Percentiles rank a stretch among this genome's conserved stretches.
Conservation (phyloP, 768 basidiomycete species). For the Hypsizygus marmoreus region DNA sequence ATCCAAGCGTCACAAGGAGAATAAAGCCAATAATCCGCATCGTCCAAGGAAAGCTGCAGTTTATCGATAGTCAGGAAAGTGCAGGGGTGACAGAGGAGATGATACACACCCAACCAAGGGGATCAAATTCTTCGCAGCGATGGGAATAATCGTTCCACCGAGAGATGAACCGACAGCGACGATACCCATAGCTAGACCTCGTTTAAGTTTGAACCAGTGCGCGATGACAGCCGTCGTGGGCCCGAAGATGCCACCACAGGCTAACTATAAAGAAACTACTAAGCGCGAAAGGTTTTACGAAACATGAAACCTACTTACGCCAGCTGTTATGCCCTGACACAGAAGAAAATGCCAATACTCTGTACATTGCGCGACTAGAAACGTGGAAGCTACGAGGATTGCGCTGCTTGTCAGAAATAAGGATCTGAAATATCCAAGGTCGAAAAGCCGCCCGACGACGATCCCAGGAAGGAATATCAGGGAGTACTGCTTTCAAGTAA, state of each 20-base stretch:
- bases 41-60: conserved; percentile 74
- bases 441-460: conserved; percentile 67
- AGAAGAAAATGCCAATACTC: conserved; percentile 79
- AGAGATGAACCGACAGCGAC: conserved; percentile 66
- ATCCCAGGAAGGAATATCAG: conserved; percentile 65
- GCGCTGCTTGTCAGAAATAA: conserved; percentile 50
- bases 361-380: conserved; percentile 72
- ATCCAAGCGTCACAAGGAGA: conserved; percentile 48
- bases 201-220: conserved; percentile 72
- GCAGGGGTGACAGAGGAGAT: too few species aligned
- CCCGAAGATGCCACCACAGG: conserved; percentile 62
- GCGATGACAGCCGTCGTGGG: conserved; percentile 60
- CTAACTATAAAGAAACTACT: conserved; percentile 31
- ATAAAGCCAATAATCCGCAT: conserved; percentile 72
- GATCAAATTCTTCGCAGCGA: conserved; percentile 57
- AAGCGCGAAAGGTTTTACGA: conserved; percentile 1
- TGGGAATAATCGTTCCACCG: conserved; percentile 71
- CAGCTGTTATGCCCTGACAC: conserved; percentile 69
- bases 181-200: conserved; percentile 60
- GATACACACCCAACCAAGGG: conserved; percentile 40
- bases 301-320: conserved; percentile 41
- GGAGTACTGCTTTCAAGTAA: conserved; percentile 58
- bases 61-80: too few species aligned
- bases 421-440: conserved; percentile 64
- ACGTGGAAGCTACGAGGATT: conserved; percentile 54